phyloP scores from a whole-genome alignment of 169 alveolate genomes.

The Eimeria falciformis region DNA sequence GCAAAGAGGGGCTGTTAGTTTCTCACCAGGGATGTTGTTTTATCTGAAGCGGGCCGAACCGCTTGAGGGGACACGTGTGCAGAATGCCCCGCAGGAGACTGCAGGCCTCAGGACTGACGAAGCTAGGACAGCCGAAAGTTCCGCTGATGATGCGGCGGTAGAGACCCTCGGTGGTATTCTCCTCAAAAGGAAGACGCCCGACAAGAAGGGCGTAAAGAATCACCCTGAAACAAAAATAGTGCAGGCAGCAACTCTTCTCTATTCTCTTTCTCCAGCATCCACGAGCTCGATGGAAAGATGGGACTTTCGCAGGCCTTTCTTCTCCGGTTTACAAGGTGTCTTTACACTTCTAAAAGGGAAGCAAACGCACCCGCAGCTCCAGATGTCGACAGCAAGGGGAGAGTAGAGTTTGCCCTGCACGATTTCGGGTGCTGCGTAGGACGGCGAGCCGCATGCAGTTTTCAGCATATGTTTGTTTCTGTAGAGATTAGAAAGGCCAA shows the following conservation, averaged over 20 bases:
- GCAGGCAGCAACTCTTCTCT: no score
- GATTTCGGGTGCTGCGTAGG: conserved; percentile 97
- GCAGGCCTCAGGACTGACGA: conserved; percentile 74
- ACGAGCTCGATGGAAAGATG: no score
- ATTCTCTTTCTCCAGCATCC: no score
- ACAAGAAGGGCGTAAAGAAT: conserved; percentile 92
- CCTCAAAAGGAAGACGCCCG: conserved; percentile 95
- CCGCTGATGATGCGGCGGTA: conserved; percentile 88
- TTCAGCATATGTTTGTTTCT: conserved; percentile 81
- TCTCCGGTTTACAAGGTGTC: no score
- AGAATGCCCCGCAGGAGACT: conserved; percentile 63
- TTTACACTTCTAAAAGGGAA: no score
- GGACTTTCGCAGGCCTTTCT: no score
- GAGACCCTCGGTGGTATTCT: conserved; percentile 86
- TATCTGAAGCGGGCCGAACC: conserved; percentile 34
- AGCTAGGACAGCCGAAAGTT: conserved; percentile 83
- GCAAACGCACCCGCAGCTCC: conserved; percentile 81
- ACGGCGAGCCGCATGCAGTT: conserved; percentile 96
- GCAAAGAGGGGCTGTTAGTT: no score
- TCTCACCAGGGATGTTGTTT: conserved; percentile 76
- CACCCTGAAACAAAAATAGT: conserved; percentile 85
- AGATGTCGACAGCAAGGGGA: conserved; percentile 71
- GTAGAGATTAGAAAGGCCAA: conserved; percentile 95
- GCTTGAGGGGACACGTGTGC: conserved; percentile 24
- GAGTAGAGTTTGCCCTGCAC: conserved; percentile 82